phyloP scores from a whole-genome alignment of 164 flowering plant genomes.

The Piper longum region DNA sequence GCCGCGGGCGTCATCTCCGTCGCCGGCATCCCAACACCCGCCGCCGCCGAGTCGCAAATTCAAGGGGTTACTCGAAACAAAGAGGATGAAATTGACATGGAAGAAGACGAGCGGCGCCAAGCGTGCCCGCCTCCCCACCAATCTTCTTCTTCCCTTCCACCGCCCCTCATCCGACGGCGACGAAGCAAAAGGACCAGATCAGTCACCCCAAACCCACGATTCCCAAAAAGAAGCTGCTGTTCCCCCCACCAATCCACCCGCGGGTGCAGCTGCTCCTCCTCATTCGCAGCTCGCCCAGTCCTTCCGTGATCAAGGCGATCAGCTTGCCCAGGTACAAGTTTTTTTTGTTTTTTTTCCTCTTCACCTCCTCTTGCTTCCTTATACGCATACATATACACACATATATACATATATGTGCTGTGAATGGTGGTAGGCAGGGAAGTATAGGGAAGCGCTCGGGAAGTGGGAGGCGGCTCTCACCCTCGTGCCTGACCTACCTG shows the following conservation, averaged over 20 bases:
- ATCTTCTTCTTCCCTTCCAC: conserved; percentile 38
- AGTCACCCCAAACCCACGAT: background rate
- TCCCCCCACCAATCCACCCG: background rate
- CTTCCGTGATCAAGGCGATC: conserved; percentile 37
- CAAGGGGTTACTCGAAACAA: too few relatives aligned
- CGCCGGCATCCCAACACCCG: too few relatives aligned
- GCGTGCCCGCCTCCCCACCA: conserved; percentile 17
- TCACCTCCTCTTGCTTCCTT: conserved; percentile 1
- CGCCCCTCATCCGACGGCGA: background rate
- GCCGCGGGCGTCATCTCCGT: too few relatives aligned
- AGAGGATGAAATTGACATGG: conserved; percentile 32
- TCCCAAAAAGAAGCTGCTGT: background rate
- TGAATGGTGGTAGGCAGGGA: conserved; percentile 39
- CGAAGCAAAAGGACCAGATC: background rate
- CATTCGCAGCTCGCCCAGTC: conserved; percentile 21
- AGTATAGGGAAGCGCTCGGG: conserved; percentile 64
- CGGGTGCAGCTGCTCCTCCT: background rate
- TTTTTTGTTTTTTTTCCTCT: background rate
- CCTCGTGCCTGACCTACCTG: conserved; percentile 55
- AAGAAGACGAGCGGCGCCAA: conserved; percentile 25
- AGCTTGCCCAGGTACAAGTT: conserved; percentile 40
- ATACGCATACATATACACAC: background rate
- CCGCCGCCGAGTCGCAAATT: too few relatives aligned
- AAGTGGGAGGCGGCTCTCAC: conserved; percentile 89
- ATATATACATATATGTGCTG: background rate